A percentile compares a stretch with the other conserved stretches of the same genome.
phyloP scores from a whole-genome alignment of 768 basidiomycete genomes.

The Phylloporus sp. region DNA sequence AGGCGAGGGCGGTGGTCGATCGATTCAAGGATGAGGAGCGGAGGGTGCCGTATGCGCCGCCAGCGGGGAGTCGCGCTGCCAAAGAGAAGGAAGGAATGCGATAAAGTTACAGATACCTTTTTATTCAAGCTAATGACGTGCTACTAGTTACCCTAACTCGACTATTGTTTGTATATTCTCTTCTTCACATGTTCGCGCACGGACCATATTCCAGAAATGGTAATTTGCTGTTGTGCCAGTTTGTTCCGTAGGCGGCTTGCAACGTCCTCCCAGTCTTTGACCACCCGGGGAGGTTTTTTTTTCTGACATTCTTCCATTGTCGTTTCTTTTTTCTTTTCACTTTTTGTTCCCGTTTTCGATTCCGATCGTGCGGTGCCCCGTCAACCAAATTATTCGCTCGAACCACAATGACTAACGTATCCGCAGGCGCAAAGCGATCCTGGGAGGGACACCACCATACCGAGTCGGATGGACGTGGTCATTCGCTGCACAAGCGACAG shows the following conservation, averaged over 20 bases:
- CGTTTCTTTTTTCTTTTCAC: not conserved
- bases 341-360: constrained; percentile 9
- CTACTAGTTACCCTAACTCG: too few species aligned
- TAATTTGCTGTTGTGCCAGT: not conserved
- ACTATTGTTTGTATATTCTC: too few species aligned
- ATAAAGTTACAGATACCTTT: not conserved
- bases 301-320: not conserved
- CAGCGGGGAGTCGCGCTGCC: constrained; percentile 15
- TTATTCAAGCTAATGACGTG: too few species aligned
- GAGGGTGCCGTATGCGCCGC: constrained; percentile 7
- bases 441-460: constrained; percentile 54
- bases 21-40: constrained; percentile 5
- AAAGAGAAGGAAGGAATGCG: not conserved
- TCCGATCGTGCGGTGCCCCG: constrained; percentile 75
- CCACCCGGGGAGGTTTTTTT: too few species aligned
- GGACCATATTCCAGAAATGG: constrained; percentile 14
- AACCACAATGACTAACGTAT: constrained; percentile 67
- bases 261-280: too few species aligned
- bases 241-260: not conserved
- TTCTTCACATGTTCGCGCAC: too few species aligned
- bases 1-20: constrained; percentile 10
- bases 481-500: constrained; percentile 44
- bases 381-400: constrained; percentile 49
- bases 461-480: constrained; percentile 27
- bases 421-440: constrained; percentile 80